Base-by-base conservation (phyloP, 345 rosid genomes). In the Sisymbrium irio region DNA sequence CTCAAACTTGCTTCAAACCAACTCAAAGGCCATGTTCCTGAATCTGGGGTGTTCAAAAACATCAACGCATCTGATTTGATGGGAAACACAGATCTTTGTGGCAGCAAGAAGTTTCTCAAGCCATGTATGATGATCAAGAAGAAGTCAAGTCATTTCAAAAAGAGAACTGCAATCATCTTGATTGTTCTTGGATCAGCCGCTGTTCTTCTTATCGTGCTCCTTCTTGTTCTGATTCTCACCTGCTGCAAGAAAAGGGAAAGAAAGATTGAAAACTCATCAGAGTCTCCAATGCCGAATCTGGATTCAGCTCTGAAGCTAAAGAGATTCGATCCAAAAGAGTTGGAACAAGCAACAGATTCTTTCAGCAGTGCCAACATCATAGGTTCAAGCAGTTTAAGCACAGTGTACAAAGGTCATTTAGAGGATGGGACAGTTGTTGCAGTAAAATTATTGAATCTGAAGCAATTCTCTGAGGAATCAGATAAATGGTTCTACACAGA, bases 401-500 rank as follows among this genome's bases (percentile, higher is more conserved):
- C 91, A 0, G 97, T 93, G 30, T 93, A 90, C 85, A 86, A 79
- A 76, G 97, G 96, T 44, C 81, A 53, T 35, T 35, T 91, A 32
- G 85, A 88, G 53, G 91, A 86, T 33, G 92, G 89, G 9, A 65
- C 80, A 80, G 66, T 67, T 7, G 71, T 93, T 69, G 97, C 91
- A n/a, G 89, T 93, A 18, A 93, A 93, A 81, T 80, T 78, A 53
- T 72, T 93, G 71, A 88, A 91, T 73, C 73, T 93, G 76, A 84
- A 80, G 61, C 86, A 89, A 75, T 89, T 91, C 64, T 78, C 96
- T 0, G 71, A 69, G 27, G 92, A 85, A 72, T 83, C 92, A 2
- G 91, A 91, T 30, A 89, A 82, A 78, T 82, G 83, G 81, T 93
- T 91, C 85, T 77, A 86, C 74, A 83, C 85, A 64, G 98, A 93